Base-by-base conservation (phyloP, 352 stramenopile species). In the Globisporangium apiculatum region DNA sequence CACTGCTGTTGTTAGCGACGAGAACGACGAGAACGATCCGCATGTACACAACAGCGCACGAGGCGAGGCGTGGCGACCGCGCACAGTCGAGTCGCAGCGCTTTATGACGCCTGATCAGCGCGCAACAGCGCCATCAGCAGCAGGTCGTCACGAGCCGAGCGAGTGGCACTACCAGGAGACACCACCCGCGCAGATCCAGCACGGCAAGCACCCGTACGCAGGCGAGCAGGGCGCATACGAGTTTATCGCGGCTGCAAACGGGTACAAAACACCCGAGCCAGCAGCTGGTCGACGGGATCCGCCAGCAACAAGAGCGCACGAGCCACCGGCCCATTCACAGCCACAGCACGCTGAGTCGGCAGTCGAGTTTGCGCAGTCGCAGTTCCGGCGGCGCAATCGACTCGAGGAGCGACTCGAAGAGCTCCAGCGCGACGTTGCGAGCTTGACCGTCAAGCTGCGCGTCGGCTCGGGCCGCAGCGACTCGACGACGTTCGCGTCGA, bases 371-470 rank as follows among this genome's bases (percentile, higher is more conserved):
- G 71, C 71, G 18, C 68, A 69, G 37, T 71, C 69, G 49, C 69
- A 79, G 48, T 78, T 75, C 58, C 68, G 58, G 45, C 71, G 75
- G 8, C 70, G 76, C 10, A 90, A 92, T 51, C 65, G 75, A 0
- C 63, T 90, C 11, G 79, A 92, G 53, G 72, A 75, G 60, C 71
- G 79, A 5, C 68, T 90, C 5, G 76, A 83, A 52, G 83, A 92
- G 58, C 66, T 92, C 45, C 76, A 89, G 66, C 74, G 81, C 38
- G 83, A 92, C 55, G 79, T 90, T 17, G 79, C 78, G 36, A 86
- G 69, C 49, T 73, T 92, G n/a, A 89, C 78, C 24, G 56, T 86
- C n/a, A 85, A 82, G 48, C 56, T 92, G 15, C 78, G 79, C 38
- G 62, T 64, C 0, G 57, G 48, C 1, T 68, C 68, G 31, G 75